Evolutionary conservation across 2,329 filamentous ascomycete genomes (phyloP).

Genomic region (Fusarium denticulatum): DNA sequence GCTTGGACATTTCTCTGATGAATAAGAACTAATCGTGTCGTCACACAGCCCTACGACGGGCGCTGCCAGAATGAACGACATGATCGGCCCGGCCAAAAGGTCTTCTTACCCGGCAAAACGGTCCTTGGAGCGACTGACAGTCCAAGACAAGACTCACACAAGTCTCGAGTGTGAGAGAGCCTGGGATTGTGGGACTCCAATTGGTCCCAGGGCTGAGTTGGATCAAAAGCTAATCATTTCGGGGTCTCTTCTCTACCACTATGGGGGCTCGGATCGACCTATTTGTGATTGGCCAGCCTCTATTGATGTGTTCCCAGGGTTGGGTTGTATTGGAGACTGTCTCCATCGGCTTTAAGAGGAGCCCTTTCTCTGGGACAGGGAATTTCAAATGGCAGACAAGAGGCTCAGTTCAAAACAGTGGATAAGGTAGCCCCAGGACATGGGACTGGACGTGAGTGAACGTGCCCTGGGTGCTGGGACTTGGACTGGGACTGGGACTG

Average conservation of each 20-base stretch:
- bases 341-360: not conserved
- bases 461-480: not conserved
- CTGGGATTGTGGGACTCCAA: constrained; percentile 24
- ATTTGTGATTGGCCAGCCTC: constrained; percentile 3
- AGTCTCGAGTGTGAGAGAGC: constrained; percentile 8
- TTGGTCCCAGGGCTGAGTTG: constrained; percentile 21
- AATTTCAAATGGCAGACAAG: not conserved
- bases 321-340: constrained; percentile 15
- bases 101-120: constrained; percentile 32
- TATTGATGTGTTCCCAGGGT: constrained; percentile 15
- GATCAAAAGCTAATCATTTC: constrained; percentile 17
- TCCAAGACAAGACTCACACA: not conserved
- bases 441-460: not conserved
- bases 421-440: not conserved
- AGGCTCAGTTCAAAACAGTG: not conserved
- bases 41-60: constrained; percentile 47
- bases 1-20: not conserved
- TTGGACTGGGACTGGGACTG: not conserved
- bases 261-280: constrained; percentile 2
- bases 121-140: constrained; percentile 28
- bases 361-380: constrained; percentile 11
- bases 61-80: constrained; percentile 28
- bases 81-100: constrained; percentile 39
- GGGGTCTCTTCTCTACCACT: constrained; percentile 1
- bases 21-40: constrained; percentile 27